Base-by-base conservation (phyloP, 345 rosid species). In the Hirschfeldia incana region DNA sequence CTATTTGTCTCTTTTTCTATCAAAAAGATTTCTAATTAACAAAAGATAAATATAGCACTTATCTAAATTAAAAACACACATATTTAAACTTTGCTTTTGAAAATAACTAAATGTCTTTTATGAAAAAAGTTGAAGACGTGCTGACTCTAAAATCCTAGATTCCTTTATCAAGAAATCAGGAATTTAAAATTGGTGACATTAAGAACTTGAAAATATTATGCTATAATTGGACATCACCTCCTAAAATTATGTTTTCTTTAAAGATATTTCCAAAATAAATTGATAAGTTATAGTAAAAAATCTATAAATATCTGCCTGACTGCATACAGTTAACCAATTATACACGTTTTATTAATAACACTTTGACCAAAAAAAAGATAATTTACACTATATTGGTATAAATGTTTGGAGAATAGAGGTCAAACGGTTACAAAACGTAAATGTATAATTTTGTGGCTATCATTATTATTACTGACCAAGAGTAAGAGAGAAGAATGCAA, bases 401-500 rank as follows among this genome's bases (percentile, higher is more conserved):
- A 33, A 2, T n/a, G 67, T 30, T 29, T 63, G 62, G 30, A 55
- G 70, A 49, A 61, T 9, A 77, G 51, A 42, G 30, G 81, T 65
- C 26, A 11, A 57, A 21, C 15, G 60, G 51, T 65, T 8, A 10
- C 36, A 16, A 65, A 55, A 65, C 63, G 33, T 67, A 58, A 68
- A 16, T 39, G 33, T 42, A 16, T 2, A 32, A 10, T 26, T 4
- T 65, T 8, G 66, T 8, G 66, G 26, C n/a, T 55, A n/a, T 51
- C 8, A 36, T 12, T 53, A 37, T 75, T 36, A 37, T 74, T 33
- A 36, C 1, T 6, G 28, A 64, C 21, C 8, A 34, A 33, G 26
- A 66, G n/a, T 15, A 65, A 29, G 15, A 70, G 17, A 51, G 33
- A 3, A 66, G 3, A 72, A 78, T 78, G 82, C 77, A 78, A 57